Conservation (phyloP, 495 filamentous ascomycete genomes). For the Talaromyces adpressus region DNA sequence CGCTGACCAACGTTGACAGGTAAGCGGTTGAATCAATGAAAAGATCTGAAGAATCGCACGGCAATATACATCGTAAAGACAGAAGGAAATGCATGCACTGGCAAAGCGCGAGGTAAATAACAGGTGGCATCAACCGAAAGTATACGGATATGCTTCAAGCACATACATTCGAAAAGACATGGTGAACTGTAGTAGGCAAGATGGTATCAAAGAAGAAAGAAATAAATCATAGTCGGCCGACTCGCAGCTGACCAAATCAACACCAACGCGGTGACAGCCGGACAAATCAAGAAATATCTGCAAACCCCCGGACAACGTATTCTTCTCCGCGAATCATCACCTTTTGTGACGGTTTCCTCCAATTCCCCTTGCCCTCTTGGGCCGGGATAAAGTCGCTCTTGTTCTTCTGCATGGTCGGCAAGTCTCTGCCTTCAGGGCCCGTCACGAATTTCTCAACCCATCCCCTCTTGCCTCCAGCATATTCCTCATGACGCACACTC, state of each 20-base stretch:
- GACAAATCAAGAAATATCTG: neutral
- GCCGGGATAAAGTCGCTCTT: conserved; percentile 14
- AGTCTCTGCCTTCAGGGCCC: conserved; percentile 10
- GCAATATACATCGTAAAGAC: neutral
- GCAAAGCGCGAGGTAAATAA: neutral
- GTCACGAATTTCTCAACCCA: conserved; percentile 26
- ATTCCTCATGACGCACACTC: conserved; percentile 33
- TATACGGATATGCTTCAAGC: neutral
- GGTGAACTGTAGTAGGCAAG: neutral
- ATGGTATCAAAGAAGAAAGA: conserved; percentile 8
- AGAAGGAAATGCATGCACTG: neutral
- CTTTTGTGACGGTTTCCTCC: conserved; percentile 17
- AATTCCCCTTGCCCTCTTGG: conserved; percentile 9
- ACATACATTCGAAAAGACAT: neutral
- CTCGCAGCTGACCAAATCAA: neutral
- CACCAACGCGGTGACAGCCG: neutral
- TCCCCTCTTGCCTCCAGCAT: conserved; percentile 9
- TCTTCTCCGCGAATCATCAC: conserved; percentile 18
- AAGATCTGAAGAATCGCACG: neutral
- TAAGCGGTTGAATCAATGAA: neutral
- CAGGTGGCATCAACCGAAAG: neutral
- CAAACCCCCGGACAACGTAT: conserved; percentile 31
- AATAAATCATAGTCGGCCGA: neutral
- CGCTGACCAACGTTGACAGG: neutral
- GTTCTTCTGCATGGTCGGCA: conserved; percentile 22